phyloP scores from a whole-genome alignment of 2,329 filamentous ascomycete genomes.

The Stagonosporopsis rhizophila region DNA sequence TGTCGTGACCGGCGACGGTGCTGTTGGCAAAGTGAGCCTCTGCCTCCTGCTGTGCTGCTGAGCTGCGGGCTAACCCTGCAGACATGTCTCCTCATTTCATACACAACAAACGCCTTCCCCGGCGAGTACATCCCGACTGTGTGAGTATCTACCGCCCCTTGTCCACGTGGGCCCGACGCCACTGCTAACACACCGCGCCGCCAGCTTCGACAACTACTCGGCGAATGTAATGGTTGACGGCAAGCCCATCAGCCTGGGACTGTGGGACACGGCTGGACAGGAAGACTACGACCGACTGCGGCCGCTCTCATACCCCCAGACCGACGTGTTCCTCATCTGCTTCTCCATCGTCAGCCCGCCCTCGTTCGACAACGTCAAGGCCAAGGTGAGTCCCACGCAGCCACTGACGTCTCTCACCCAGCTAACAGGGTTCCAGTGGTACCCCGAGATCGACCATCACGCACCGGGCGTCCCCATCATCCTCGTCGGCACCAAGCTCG shows the following conservation, averaged over 20 bases:
- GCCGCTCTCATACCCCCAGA: slow-evolving; percentile 96
- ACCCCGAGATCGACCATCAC: slow-evolving; percentile 96
- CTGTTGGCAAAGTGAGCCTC: slow-evolving; percentile 87
- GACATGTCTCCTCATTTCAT: slow-evolving; percentile 99
- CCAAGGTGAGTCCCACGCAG: slow-evolving; percentile 74
- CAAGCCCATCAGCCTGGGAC: slow-evolving; percentile 92
- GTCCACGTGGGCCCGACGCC: too few relatives aligned
- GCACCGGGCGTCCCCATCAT: slow-evolving; percentile 96
- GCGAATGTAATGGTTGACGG: slow-evolving; percentile 99
- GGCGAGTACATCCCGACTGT: slow-evolving; percentile 99
- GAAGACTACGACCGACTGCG: slow-evolving; percentile 96
- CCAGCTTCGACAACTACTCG: slow-evolving; percentile 97
- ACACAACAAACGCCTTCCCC: slow-evolving; percentile 99
- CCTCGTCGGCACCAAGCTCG: slow-evolving; percentile 94
- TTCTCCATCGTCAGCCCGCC: slow-evolving; percentile 98
- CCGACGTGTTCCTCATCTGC: slow-evolving; percentile 97
- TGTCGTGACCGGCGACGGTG: slow-evolving; percentile 98
- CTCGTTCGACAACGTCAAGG: slow-evolving; percentile 98
- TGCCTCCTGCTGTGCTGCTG: slow-evolving; percentile 25
- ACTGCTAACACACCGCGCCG: slow-evolving; percentile 29
- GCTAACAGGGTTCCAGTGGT: slow-evolving; percentile 71
- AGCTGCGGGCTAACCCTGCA: slow-evolving; percentile 53
- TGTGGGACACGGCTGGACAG: too few relatives aligned
- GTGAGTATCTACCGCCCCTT: slow-evolving; percentile 61
- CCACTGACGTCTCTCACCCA: background rate